Conservation (phyloP, 768 basidiomycete genomes). For the Leccinum boreale region DNA sequence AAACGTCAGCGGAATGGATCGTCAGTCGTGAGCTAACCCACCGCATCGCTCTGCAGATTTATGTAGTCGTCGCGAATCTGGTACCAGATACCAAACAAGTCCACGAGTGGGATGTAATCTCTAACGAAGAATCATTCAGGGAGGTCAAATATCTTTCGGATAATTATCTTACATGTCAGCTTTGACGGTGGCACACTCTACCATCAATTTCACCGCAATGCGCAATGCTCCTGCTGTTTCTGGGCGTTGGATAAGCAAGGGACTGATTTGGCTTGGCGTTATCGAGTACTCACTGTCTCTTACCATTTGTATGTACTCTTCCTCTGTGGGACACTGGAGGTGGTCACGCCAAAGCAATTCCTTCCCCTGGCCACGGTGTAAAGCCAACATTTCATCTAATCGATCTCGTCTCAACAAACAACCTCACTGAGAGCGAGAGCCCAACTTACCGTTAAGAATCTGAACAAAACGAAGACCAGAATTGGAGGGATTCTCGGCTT, state of each 20-base stretch:
- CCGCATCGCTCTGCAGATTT: slow-evolving; percentile 27
- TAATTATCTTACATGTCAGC: slow-evolving; percentile 47
- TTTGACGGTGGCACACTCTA: slow-evolving; percentile 73
- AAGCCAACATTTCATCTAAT: slow-evolving; percentile 65
- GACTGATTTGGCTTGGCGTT: background rate
- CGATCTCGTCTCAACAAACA: background rate
- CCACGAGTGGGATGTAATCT: slow-evolving; percentile 56
- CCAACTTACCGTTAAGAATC: slow-evolving; percentile 65
- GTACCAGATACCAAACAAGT: slow-evolving; percentile 55
- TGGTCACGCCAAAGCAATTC: slow-evolving; percentile 94
- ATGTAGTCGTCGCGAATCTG: slow-evolving; percentile 59
- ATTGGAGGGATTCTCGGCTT: slow-evolving; percentile 1
- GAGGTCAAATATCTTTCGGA: background rate
- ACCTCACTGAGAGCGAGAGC: background rate
- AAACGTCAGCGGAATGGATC: background rate
- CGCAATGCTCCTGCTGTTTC: slow-evolving; percentile 94
- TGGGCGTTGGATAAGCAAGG: slow-evolving; percentile 29
- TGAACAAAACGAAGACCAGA: slow-evolving; percentile 53
- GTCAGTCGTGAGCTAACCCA: background rate
- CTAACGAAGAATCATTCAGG: slow-evolving; percentile 21
- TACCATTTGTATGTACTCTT: slow-evolving; percentile 94
- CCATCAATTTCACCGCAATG: slow-evolving; percentile 92
- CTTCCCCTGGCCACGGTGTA: slow-evolving; percentile 92
- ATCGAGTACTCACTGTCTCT: slow-evolving; percentile 68
- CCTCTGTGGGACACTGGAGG: slow-evolving; percentile 85